A percentile compares a stretch with the other conserved stretches of the same genome.
phyloP scores from a whole-genome alignment of 2,329 filamentous ascomycete genomes.

The Dothideomycetes sp. region DNA sequence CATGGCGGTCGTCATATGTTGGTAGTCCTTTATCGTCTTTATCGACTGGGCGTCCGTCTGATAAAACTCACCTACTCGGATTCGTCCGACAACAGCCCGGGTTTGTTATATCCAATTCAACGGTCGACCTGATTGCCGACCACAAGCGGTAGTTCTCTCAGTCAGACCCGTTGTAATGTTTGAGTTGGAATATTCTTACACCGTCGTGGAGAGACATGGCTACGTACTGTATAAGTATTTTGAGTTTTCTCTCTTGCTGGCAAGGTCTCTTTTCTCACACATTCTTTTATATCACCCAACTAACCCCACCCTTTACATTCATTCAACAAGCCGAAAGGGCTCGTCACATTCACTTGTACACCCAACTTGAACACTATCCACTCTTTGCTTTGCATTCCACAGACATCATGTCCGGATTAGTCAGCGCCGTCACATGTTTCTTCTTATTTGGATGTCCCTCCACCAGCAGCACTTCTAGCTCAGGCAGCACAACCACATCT shows the following conservation, averaged over 20 bases:
- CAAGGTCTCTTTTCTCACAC: neutral
- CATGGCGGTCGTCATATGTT: too few species aligned
- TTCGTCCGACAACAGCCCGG: neutral
- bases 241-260: neutral
- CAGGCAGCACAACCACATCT: neutral
- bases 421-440: neutral
- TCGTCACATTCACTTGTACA: neutral
- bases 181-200: neutral
- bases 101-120: neutral
- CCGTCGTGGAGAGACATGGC: neutral
- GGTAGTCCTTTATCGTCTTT: neutral
- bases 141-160: neutral
- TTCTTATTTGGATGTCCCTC: too few species aligned
- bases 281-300: neutral
- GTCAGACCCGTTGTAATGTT: slow-evolving; percentile 7
- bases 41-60: neutral
- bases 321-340: slow-evolving; percentile 1
- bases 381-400: neutral
- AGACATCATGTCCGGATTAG: neutral
- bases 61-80: neutral
- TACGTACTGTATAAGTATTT: slow-evolving; percentile 2
- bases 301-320: neutral
- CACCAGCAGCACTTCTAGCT: too few species aligned
- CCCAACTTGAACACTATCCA: neutral
- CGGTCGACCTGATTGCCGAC: slow-evolving; percentile 1